Percentiles rank a stretch among this genome's conserved stretches.
These are phyloP conservation scores for Cercospora janseana DNA, from an alignment of 2,329 filamentous ascomycete species.

Conservation along the genomic window DNA sequence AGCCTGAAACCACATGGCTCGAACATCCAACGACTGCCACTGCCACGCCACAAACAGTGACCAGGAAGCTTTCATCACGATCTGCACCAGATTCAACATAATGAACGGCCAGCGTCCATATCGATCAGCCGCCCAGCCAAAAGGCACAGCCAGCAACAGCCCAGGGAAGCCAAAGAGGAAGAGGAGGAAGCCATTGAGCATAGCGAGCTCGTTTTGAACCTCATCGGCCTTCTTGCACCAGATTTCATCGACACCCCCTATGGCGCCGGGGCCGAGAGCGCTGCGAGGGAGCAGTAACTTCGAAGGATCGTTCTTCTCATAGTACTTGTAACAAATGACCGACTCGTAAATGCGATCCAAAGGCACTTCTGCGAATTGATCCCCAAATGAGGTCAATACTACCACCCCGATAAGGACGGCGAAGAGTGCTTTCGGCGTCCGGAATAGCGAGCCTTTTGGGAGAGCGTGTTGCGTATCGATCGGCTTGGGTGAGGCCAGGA, in stretches of 20 bases:
- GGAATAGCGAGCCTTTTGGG: background rate
- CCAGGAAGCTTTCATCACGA: constrained; percentile 30
- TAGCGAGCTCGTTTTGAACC: constrained; percentile 55
- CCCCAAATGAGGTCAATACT: constrained; percentile 47
- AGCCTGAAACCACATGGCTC: constrained; percentile 35
- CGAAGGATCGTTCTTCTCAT: constrained; percentile 42
- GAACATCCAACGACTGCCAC: constrained; percentile 37
- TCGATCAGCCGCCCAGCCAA: constrained; percentile 39
- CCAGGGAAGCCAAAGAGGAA: constrained; percentile 49
- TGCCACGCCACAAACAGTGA: constrained; percentile 38
- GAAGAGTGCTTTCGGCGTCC: background rate
- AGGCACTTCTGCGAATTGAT: constrained; percentile 44
- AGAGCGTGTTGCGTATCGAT: background rate
- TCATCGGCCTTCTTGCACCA: constrained; percentile 48
- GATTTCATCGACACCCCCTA: constrained; percentile 41
- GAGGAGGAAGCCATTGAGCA: constrained; percentile 50
- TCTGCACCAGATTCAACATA: constrained; percentile 30
- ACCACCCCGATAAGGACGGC: constrained; percentile 39
- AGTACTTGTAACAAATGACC: constrained; percentile 53
- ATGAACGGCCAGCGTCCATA: constrained; percentile 39
- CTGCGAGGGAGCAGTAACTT: constrained; percentile 30
- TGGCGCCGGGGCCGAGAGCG: constrained; percentile 33
- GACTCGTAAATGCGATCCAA: constrained; percentile 53
- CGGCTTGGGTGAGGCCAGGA: background rate
- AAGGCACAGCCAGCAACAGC: constrained; percentile 37